Evolutionary conservation across 1,284 basidiomycete genomes (phyloP).

Genomic region (Polyporus tsugae): DNA sequence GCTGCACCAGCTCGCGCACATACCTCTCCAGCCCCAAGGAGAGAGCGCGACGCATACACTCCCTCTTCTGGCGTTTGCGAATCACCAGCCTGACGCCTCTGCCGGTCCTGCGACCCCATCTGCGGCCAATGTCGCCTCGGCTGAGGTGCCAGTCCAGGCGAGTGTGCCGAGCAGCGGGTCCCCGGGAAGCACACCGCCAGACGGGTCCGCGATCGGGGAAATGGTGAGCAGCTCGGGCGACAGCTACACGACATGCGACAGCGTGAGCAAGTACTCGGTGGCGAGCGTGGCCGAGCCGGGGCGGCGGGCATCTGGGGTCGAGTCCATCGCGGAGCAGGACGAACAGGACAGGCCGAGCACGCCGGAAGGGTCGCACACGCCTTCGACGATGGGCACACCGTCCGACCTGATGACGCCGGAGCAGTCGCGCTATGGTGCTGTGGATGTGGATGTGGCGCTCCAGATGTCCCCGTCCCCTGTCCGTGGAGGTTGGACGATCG

Average conservation of each 20-base stretch:
- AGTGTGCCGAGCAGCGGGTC: constrained; percentile 8
- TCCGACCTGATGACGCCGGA: background rate
- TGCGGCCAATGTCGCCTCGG: background rate
- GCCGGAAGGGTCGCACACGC: background rate
- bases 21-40: constrained; percentile 13
- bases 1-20: background rate
- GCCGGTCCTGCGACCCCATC: background rate
- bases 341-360: background rate
- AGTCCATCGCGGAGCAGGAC: constrained; percentile 5
- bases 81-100: background rate
- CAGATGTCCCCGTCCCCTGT: background rate
- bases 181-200: background rate
- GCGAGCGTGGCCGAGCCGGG: constrained; percentile 16
- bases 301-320: constrained; percentile 7
- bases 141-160: constrained; percentile 3
- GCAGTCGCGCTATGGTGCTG: background rate
- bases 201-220: background rate
- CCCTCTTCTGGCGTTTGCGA: constrained; percentile 33
- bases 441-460: background rate
- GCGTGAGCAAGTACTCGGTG: constrained; percentile 23
- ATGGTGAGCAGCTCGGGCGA: constrained; percentile 36
- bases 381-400: constrained; percentile 3
- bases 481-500: background rate
- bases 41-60: constrained; percentile 42
- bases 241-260: constrained; percentile 44